phyloP scores from a whole-genome alignment of 306 rosid genomes.

The Cucumis cinereus region DNA sequence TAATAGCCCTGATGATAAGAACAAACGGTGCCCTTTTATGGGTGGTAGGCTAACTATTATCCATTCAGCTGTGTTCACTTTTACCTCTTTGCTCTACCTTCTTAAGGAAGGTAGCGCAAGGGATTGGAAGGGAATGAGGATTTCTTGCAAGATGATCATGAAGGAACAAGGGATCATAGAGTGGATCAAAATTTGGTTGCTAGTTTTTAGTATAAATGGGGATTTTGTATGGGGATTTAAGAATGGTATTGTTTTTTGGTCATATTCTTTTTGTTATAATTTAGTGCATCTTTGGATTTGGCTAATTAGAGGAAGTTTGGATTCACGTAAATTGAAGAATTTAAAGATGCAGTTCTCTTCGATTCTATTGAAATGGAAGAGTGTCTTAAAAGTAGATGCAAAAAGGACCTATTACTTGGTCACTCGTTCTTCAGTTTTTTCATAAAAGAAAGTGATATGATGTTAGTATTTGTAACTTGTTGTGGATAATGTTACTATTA shows the following conservation, averaged over 20 bases:
- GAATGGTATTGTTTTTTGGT: not conserved
- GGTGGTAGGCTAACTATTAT: constrained; percentile 1
- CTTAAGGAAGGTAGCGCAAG: not conserved
- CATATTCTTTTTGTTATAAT: not conserved
- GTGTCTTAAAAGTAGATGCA: not conserved
- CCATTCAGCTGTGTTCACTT: not conserved
- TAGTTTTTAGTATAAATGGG: not conserved
- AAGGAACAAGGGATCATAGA: not conserved
- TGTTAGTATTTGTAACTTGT: not conserved
- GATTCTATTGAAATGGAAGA: not conserved
- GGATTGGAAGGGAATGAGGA: not conserved
- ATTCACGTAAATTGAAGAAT: not conserved
- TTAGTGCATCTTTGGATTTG: not conserved
- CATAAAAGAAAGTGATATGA: not conserved
- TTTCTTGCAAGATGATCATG: not conserved
- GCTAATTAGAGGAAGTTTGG: not conserved
- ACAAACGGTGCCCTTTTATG: not conserved
- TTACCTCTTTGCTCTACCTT: not conserved
- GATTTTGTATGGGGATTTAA: not conserved
- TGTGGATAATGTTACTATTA: not conserved
- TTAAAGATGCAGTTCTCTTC: not conserved
- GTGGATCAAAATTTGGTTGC: not conserved
- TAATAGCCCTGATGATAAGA: not conserved
- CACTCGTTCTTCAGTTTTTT: not conserved
- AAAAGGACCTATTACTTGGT: not conserved